Base-by-base conservation (phyloP, 768 basidiomycete genomes). In the Tylopilus balloui region DNA sequence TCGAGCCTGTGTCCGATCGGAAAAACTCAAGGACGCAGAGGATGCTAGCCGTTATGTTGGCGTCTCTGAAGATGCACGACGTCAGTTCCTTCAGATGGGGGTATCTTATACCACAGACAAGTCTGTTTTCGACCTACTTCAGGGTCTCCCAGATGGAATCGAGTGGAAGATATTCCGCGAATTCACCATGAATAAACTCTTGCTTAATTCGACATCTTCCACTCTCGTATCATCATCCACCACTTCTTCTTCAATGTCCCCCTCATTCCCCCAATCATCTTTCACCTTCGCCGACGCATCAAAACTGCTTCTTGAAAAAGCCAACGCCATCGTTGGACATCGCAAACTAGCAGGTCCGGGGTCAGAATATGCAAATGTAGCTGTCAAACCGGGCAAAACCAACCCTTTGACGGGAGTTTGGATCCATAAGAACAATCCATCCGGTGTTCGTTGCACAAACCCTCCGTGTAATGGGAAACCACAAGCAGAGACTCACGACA, bases 1-100 rank as follows among this genome's bases (percentile, higher is more conserved):
- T 1, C 2, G 1, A 1, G 5, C 14, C 0, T 1, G 13, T 0
- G 3, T 50, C 0, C 3, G 1, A 0, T 25, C 17, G 0, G 29
- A 50, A 9, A 50, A 39, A 13, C 28, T 50, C 4, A 46, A 46
- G 2, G 42, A 50, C 11, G 19, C 24, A 0, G 27, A 31, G 0
- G 20, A 50, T 14, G 38, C 19, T 0, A 6, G 6, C 1, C 17
- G 3, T 0, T 50, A 50, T 4, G 1, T 50, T 6, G 14, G 42
- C 0, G 19, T 39, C 1, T 46, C 46, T 3, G 8, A 50, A 6
- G 44, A 40, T 10, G 21, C 38, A 0, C 2, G 2, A 1, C 4
- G 14, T 0, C 14, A 6, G 0, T 46, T 50, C 4, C 1, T 50
- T 1, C 19, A 24, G 1, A 46, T 50, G 44, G 44, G 37, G 5